Evolutionary conservation across 2,329 filamentous ascomycete genomes (phyloP).

Genomic region (Pseudodiploospora longispora): DNA sequence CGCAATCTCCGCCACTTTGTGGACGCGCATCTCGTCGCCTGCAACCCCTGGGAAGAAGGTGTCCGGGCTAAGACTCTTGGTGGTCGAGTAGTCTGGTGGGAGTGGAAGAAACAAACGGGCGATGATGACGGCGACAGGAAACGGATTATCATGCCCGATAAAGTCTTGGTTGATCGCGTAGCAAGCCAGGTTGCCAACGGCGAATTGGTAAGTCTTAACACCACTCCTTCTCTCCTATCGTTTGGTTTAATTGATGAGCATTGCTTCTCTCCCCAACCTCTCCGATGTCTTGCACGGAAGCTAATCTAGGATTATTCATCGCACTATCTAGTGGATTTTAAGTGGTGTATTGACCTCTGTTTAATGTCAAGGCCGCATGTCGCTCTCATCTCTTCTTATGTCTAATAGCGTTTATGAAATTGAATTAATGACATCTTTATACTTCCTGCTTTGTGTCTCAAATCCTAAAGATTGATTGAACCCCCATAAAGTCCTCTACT

Average conservation of each 20-base stretch:
- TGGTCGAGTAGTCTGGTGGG: constrained; percentile 72
- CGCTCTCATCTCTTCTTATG: no score
- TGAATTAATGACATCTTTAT: no score
- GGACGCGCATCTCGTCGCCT: constrained; percentile 68
- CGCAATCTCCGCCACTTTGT: constrained; percentile 74
- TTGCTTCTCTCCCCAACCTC: background rate
- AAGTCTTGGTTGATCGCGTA: constrained; percentile 67
- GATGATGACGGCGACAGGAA: constrained; percentile 40
- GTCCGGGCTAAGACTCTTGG: constrained; percentile 57
- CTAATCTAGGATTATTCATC: background rate
- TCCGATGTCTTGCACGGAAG: no score
- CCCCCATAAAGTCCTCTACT: no score
- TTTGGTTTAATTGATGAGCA: background rate
- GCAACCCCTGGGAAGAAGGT: constrained; percentile 67
- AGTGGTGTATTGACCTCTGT: constrained; percentile 42
- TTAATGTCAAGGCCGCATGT: constrained; percentile 4
- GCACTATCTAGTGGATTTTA: constrained; percentile 52
- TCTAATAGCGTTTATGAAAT: no score
- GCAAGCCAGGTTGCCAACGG: constrained; percentile 77
- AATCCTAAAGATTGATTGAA: no score
- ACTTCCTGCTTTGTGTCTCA: no score
- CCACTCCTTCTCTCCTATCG: background rate
- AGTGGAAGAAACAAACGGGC: constrained; percentile 35
- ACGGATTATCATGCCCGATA: constrained; percentile 68
- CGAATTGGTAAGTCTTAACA: constrained; percentile 51